phyloP scores from a whole-genome alignment of 202 grass and related monocot genomes.

The Cymbopogon flexuosus region DNA sequence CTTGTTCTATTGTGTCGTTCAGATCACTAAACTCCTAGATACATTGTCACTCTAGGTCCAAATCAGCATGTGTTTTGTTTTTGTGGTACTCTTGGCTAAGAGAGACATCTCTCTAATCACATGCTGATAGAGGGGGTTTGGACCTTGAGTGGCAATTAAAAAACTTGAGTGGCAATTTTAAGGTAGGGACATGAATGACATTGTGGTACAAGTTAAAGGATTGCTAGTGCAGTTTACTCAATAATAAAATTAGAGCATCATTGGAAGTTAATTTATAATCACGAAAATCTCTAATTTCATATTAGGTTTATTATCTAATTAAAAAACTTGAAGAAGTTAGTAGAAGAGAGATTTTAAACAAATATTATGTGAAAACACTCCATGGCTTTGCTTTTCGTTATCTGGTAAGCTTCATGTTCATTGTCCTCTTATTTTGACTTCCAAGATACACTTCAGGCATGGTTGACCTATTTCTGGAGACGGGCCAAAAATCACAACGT shows the following conservation, averaged over 20 bases:
- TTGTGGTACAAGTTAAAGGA: neutral
- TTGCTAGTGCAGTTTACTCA: neutral
- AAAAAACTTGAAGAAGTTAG: neutral
- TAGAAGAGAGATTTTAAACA: constrained; percentile 12
- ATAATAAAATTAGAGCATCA: neutral
- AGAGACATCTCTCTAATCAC: neutral
- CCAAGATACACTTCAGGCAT: constrained; percentile 50
- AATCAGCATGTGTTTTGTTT: neutral
- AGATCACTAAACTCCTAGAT: neutral
- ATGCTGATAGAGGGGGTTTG: neutral
- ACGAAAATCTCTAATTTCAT: neutral
- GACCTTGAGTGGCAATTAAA: neutral
- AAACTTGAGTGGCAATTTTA: neutral
- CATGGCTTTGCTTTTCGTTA: neutral
- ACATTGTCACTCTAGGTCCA: neutral
- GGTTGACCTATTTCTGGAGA: constrained; percentile 90
- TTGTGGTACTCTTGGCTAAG: neutral
- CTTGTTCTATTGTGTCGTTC: neutral
- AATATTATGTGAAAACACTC: neutral
- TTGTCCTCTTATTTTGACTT: constrained; percentile 12
- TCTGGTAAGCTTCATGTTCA: neutral
- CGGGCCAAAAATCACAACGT: constrained; percentile 70
- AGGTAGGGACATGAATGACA: neutral
- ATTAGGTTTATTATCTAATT: neutral
- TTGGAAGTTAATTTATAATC: neutral